Conservation (phyloP, 176 grass and related monocot species). For the Neostapfia colusana region DNA sequence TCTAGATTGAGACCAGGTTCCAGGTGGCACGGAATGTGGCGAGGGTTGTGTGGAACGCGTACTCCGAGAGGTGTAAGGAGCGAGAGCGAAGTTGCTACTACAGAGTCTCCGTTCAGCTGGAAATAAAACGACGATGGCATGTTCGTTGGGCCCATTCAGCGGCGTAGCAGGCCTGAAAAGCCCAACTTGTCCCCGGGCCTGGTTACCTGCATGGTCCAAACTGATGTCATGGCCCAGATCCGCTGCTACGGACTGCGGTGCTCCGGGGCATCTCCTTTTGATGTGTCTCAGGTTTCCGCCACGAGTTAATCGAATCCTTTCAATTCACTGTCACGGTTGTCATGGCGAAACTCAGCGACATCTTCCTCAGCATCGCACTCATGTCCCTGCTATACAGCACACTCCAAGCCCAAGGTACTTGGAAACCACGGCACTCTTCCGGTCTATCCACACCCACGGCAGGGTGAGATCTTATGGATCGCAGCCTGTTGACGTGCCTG, state of each 20-base stretch:
- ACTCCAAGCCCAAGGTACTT: conserved; percentile 4
- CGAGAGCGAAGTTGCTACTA: no score
- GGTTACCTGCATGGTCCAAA: no score
- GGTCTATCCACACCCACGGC: background rate
- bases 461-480: background rate
- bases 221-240: no score
- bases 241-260: background rate
- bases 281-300: no score
- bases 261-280: background rate
- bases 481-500: background rate
- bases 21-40: no score
- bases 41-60: no score
- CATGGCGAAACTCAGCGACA: background rate
- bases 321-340: background rate
- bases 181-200: background rate
- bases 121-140: no score
- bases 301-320: no score
- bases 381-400: background rate
- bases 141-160: no score
- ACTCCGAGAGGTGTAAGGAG: no score
- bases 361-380: background rate
- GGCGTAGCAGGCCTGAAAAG: background rate
- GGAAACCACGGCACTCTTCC: background rate
- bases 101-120: no score
- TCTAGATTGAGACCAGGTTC: no score